phyloP scores from a whole-genome alignment of 129 eudicot genomes.

The Centella asiatica region DNA sequence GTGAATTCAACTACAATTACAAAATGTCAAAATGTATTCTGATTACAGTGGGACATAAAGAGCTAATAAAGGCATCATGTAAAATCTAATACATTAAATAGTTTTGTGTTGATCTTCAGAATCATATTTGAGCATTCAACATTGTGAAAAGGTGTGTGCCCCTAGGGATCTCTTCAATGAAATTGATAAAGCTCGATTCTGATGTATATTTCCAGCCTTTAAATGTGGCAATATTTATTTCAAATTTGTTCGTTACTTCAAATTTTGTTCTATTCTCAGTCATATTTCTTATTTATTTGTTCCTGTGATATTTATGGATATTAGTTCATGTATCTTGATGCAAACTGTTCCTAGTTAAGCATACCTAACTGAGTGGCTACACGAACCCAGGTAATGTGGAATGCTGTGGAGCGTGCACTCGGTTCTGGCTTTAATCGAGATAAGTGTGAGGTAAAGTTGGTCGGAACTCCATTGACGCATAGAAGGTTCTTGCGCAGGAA shows the following conservation, averaged over 20 bases:
- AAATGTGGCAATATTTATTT: not conserved
- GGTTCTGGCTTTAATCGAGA: slow-evolving; percentile 73
- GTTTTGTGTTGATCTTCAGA: no score
- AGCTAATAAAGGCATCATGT: no score
- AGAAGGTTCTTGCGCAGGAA: slow-evolving; percentile 70
- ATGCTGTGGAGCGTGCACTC: slow-evolving; percentile 78
- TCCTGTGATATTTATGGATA: not conserved
- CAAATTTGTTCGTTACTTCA: not conserved
- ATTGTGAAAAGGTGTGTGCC: no score
- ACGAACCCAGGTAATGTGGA: slow-evolving; percentile 72
- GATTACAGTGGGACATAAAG: no score
- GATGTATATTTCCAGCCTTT: slow-evolving; percentile 3
- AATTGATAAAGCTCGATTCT: no score
- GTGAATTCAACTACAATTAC: no score
- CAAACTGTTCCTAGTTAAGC: not conserved
- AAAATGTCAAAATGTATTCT: no score
- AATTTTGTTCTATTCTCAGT: not conserved
- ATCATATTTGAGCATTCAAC: no score
- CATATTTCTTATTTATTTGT: not conserved
- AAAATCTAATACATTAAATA: no score
- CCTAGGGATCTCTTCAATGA: no score
- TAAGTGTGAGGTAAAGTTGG: slow-evolving; percentile 74
- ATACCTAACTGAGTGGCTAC: not conserved
- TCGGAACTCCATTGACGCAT: slow-evolving; percentile 89
- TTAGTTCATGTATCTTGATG: not conserved